phyloP scores from a whole-genome alignment of 495 filamentous ascomycete genomes.

The Neurospora sp. region DNA sequence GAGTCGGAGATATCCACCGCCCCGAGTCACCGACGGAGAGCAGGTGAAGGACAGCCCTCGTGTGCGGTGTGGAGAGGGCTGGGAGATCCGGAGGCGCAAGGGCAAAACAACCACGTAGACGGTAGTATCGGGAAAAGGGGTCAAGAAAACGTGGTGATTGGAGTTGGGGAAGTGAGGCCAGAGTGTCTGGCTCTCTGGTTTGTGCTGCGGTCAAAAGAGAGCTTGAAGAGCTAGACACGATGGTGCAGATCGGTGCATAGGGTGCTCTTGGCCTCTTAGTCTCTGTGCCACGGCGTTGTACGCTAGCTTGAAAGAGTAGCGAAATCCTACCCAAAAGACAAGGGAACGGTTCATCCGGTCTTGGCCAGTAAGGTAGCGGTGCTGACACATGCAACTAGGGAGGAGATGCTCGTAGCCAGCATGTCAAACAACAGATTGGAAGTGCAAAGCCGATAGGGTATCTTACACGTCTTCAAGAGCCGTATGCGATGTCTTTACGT shows the following conservation, averaged over 20 bases:
- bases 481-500: background rate
- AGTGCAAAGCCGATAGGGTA: background rate
- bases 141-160: background rate
- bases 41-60: background rate
- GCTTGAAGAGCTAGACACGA: constrained; percentile 3
- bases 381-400: background rate
- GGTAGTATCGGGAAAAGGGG: background rate
- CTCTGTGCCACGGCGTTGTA: background rate
- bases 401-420: background rate
- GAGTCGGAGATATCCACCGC: background rate
- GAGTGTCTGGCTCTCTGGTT: background rate
- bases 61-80: background rate
- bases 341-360: background rate
- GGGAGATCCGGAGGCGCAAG: background rate
- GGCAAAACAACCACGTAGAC: background rate
- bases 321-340: background rate
- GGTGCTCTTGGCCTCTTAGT: background rate
- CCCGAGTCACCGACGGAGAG: background rate
- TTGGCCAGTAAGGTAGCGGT: background rate
- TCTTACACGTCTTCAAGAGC: background rate
- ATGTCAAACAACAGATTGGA: background rate
- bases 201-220: constrained; percentile 21
- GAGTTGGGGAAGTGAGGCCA: background rate
- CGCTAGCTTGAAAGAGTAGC: background rate
- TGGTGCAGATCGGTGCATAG: constrained; percentile 20